Evolutionary conservation across 129 eudicot genomes (phyloP).

Genomic region (Mikania micrantha): DNA sequence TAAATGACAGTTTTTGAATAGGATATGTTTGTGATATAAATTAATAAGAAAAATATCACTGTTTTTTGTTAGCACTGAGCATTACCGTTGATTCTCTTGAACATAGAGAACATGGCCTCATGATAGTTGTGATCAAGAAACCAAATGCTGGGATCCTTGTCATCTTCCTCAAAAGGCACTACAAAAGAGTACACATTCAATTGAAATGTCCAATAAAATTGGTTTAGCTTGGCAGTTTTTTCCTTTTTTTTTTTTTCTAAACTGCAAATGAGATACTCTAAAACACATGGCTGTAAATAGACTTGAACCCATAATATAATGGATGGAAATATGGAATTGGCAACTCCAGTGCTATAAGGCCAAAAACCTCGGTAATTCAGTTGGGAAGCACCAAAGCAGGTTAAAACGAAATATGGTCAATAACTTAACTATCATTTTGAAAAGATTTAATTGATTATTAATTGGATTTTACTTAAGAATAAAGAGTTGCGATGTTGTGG

Average conservation of each 20-base stretch:
- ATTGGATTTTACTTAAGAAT: neutral
- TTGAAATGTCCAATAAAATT: neutral
- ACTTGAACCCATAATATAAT: neutral
- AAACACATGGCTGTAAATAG: neutral
- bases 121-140: constrained; percentile 98
- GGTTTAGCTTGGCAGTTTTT: neutral
- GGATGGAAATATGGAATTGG: neutral
- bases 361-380: neutral
- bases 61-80: neutral
- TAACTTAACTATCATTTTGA: neutral
- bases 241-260: neutral
- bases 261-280: neutral
- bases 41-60: neutral
- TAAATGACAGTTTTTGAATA: neutral
- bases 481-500: neutral
- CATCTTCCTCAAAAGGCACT: constrained; percentile 98
- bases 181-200: constrained; percentile 12
- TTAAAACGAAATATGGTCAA: neutral
- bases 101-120: constrained; percentile 95
- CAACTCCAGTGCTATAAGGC: no score
- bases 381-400: neutral
- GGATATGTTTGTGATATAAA: neutral
- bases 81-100: constrained; percentile 84
- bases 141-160: constrained; percentile 91
- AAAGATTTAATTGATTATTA: neutral